Conservation (phyloP, 2,329 filamentous ascomycete species). For the Kalaharituber pfeilii region DNA sequence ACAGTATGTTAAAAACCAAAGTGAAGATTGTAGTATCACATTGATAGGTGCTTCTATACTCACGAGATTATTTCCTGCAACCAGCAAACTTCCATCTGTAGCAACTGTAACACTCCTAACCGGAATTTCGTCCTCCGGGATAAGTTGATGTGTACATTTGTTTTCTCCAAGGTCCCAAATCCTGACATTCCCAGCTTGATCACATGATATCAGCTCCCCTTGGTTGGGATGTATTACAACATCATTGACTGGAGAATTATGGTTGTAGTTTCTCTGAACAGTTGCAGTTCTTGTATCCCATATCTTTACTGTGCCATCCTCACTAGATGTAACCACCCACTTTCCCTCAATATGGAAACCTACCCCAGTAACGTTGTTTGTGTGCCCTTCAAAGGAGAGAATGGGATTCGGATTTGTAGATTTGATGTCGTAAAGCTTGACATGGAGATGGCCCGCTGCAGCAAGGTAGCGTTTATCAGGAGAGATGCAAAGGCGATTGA, state of each 20-base stretch:
- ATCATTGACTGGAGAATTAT: slow-evolving; percentile 80
- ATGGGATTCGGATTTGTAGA: slow-evolving; percentile 91
- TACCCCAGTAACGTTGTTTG: slow-evolving; percentile 86
- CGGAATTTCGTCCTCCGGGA: slow-evolving; percentile 86
- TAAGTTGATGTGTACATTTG: slow-evolving; percentile 87
- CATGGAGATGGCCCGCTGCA: slow-evolving; percentile 48
- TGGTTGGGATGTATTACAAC: slow-evolving; percentile 99
- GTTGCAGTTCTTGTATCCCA: slow-evolving; percentile 80
- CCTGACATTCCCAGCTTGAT: slow-evolving; percentile 76
- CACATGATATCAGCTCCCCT: slow-evolving; percentile 92
- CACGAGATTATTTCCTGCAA: slow-evolving; percentile 70
- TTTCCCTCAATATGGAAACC: slow-evolving; percentile 98
- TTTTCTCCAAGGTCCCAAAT: slow-evolving; percentile 97
- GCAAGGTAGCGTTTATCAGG: slow-evolving; percentile 94
- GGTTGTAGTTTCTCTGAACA: slow-evolving; percentile 83
- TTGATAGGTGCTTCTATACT: no score
- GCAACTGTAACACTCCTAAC: slow-evolving; percentile 92
- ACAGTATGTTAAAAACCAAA: no score
- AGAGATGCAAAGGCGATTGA: slow-evolving; percentile 94
- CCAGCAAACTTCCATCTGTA: slow-evolving; percentile 79
- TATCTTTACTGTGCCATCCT: slow-evolving; percentile 92
- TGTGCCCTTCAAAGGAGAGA: slow-evolving; percentile 88
- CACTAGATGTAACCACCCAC: slow-evolving; percentile 98
- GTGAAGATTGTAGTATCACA: no score
- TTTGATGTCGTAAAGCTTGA: slow-evolving; percentile 98